Evolutionary conservation across 108 stramenopile genomes (phyloP), one percentile per base, ranked within the genome.

Genomic region (Discostella stelligeroides): DNA sequence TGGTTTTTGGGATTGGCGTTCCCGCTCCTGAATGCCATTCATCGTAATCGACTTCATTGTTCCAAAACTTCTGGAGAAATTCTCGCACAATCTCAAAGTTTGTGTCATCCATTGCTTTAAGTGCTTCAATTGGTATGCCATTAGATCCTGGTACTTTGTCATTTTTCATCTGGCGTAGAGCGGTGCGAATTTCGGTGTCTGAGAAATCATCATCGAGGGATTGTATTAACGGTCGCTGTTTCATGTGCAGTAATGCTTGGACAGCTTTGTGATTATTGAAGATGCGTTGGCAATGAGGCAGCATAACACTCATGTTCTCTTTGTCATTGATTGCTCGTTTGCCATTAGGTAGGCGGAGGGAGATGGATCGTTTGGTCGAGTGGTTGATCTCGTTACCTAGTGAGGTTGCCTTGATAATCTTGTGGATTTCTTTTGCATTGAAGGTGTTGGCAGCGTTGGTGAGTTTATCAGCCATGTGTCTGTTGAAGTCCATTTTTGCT

Each of bases 121-220:
- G 30, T 20, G 68, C 56, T 14, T 69, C 45, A 0, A 57, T 1
- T 14, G 56, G 56, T 15, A 69, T 43, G 21, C 68, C 68, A 27
- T 45, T 69, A 7, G 15, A 15, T 9, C 68, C 68, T 12, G 46
- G 29, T 5, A 42, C 20, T 69, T 69, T 58, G 57, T 17, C 56
- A 60, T 69, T 69, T 10, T 58, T 43, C 1, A 69, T n/a, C 23
- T 58, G 38, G 9, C 3, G 17, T 0, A n/a, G n/a, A n/a, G n/a
- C n/a, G 57, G 20, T 41, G 68, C 57, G 0, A 13, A 0, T 0
- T 43, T 14, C 3, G 59, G 46, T 28, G 24, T 14, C 2, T 25
- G 51, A 37, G 13, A 56, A 37, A 5, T 13, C n/a, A 17, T 56
- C 37, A 38, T 56, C 17, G 2, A 37, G 28, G 7, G 25, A 14